These are phyloP conservation scores for Talaromyces islandicus DNA, from an alignment of 2,329 filamentous ascomycete species.

Conservation along the genomic window DNA sequence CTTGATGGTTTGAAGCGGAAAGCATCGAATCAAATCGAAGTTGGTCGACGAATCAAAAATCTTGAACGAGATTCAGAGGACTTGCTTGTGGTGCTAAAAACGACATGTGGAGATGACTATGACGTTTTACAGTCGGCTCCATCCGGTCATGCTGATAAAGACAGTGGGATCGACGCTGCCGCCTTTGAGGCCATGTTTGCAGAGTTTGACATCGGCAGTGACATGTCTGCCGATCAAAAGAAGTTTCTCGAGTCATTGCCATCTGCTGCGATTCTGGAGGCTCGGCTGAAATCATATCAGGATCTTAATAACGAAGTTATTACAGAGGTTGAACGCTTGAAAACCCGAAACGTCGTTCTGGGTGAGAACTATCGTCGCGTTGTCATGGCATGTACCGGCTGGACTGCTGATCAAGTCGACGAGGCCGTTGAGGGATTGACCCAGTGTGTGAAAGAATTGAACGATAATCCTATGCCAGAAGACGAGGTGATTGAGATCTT, in stretches of 20 bases:
- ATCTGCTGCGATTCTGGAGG: conserved; percentile 55
- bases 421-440: conserved; percentile 71
- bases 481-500: conserved; percentile 40
- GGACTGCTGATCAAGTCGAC: conserved; percentile 73
- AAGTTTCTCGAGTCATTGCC: conserved; percentile 51
- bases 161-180: conserved; percentile 29
- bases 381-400: conserved; percentile 77
- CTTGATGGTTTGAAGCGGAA: conserved; percentile 66
- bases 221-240: conserved; percentile 34
- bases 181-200: conserved; percentile 33
- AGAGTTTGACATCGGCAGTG: conserved; percentile 35
- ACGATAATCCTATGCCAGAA: conserved; percentile 53
- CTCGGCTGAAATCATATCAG: conserved; percentile 64
- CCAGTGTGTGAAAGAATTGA: conserved; percentile 71
- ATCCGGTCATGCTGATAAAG: conserved; percentile 45
- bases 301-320: conserved; percentile 62
- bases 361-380: conserved; percentile 85
- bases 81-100: conserved; percentile 53
- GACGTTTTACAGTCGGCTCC: conserved; percentile 40
- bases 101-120: conserved; percentile 40
- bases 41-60: conserved; percentile 67
- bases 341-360: conserved; percentile 73
- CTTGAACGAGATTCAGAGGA: conserved; percentile 68
- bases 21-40: conserved; percentile 58
- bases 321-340: conserved; percentile 63